These are phyloP conservation scores for Gentiana straminea DNA, from an alignment of 257 asterid genomes.

Conservation along the genomic window DNA sequence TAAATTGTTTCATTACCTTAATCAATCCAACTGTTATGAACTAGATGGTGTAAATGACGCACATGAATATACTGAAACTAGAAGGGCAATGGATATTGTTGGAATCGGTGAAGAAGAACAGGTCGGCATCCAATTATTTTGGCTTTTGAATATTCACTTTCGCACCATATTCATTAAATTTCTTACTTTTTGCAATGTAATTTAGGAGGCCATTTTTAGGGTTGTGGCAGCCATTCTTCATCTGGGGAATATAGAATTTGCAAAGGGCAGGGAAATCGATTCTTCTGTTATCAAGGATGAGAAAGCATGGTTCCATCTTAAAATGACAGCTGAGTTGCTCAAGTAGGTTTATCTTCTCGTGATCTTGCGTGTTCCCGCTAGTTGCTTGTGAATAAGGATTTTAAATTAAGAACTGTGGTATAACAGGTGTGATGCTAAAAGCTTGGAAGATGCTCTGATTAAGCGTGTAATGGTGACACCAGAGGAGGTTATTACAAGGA, in stretches of 20 bases:
- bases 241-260: slow-evolving; percentile 89
- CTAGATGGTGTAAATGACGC: slow-evolving; percentile 89
- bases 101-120: slow-evolving; percentile 97
- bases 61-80: slow-evolving; percentile 84
- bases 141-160: too few species aligned
- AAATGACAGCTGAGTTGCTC: slow-evolving; percentile 75
- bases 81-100: slow-evolving; percentile 99
- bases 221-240: slow-evolving; percentile 96
- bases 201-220: slow-evolving; percentile 85
- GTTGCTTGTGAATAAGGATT: slow-evolving; percentile 3
- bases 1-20: slow-evolving; percentile 75
- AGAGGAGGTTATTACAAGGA: slow-evolving; percentile 87
- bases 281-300: slow-evolving; percentile 95
- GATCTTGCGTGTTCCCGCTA: slow-evolving; percentile 5
- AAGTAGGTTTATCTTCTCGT: slow-evolving; percentile 35
- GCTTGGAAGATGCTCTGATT: slow-evolving; percentile 90
- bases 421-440: slow-evolving; percentile 84
- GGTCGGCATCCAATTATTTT: slow-evolving; percentile 34
- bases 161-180: slow-evolving; percentile 5
- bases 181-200: slow-evolving; percentile 13
- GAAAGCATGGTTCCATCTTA: slow-evolving; percentile 84
- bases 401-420: slow-evolving; percentile 19
- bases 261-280: slow-evolving; percentile 89
- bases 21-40: slow-evolving; percentile 76
- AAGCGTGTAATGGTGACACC: slow-evolving; percentile 98